Evolutionary conservation across 192 early-diverging fungal species (phyloP).

Genomic region (Backusella liffmaniae): DNA sequence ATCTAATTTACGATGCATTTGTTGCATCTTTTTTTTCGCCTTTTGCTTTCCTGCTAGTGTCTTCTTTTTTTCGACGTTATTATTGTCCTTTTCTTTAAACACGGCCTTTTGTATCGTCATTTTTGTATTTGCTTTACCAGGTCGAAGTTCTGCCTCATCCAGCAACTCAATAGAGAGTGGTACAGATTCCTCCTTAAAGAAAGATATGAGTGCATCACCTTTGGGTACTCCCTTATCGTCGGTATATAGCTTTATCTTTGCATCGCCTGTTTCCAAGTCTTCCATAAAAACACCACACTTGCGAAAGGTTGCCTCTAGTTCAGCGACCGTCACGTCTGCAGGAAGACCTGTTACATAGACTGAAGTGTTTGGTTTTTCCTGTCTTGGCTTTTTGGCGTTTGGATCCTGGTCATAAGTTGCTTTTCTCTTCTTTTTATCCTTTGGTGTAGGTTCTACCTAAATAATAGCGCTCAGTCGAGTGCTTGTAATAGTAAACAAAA

Average conservation of each 20-base stretch:
- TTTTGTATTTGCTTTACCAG: slow-evolving; percentile 52
- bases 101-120: slow-evolving; percentile 82
- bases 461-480: too few relatives aligned
- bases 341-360: slow-evolving; percentile 90
- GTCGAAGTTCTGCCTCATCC: slow-evolving; percentile 83
- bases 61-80: slow-evolving; percentile 21
- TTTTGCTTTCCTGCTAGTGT: slow-evolving; percentile 56
- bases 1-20: slow-evolving; percentile 79
- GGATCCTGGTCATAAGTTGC: slow-evolving; percentile 39
- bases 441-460: not conserved
- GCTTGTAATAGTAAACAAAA: too few relatives aligned
- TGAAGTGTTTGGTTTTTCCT: slow-evolving; percentile 65
- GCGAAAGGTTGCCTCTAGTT: slow-evolving; percentile 70
- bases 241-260: slow-evolving; percentile 89
- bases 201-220: slow-evolving; percentile 92
- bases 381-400: slow-evolving; percentile 53
- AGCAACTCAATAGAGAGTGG: slow-evolving; percentile 78
- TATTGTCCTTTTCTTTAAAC: slow-evolving; percentile 69
- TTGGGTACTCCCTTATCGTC: slow-evolving; percentile 67
- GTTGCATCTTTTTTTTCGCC: slow-evolving; percentile 63
- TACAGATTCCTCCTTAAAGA: slow-evolving; percentile 89
- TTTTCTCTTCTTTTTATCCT: slow-evolving; percentile 48
- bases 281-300: slow-evolving; percentile 85
- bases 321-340: slow-evolving; percentile 72
- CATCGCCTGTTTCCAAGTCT: slow-evolving; percentile 59